A percentile compares a stretch with the other conserved stretches of the same genome.
Evolutionary conservation across 192 early-diverging fungal genomes (phyloP).

Genomic region (Globomyces pollinis-pini): DNA sequence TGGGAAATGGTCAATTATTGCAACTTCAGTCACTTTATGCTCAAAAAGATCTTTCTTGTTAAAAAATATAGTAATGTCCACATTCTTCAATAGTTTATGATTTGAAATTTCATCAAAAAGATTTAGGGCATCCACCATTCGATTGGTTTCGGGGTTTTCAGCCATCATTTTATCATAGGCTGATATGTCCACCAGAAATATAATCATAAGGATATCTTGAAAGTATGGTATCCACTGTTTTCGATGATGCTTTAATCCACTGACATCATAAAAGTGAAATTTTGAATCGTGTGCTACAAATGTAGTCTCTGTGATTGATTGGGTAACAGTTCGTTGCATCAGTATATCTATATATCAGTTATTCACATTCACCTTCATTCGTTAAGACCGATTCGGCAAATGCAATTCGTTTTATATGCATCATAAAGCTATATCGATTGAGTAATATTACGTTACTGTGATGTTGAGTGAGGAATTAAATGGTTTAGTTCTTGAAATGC

Average conservation of each 20-base stretch:
- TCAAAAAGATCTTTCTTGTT: constrained; percentile 10
- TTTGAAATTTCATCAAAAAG: constrained; percentile 29
- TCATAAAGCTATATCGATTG: constrained; percentile 2
- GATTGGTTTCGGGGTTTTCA: constrained; percentile 40
- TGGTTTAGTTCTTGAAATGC: background rate
- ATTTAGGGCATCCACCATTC: constrained; percentile 23
- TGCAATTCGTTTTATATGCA: background rate
- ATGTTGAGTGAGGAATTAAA: background rate
- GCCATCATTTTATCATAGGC: constrained; percentile 43
- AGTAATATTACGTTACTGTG: background rate
- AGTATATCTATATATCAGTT: constrained; percentile 4
- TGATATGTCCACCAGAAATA: constrained; percentile 47
- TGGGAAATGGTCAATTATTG: background rate
- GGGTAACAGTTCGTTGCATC: background rate
- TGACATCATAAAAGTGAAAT: constrained; percentile 10
- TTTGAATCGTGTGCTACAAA: background rate
- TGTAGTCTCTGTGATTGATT: background rate
- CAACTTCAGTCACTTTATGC: background rate
- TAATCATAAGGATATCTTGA: constrained; percentile 47
- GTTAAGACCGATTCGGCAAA: background rate
- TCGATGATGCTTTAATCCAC: constrained; percentile 12
- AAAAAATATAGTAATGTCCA: constrained; percentile 16
- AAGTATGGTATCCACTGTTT: constrained; percentile 58
- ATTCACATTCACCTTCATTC: background rate
- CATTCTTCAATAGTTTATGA: constrained; percentile 26